Conservation (phyloP, 768 basidiomycete genomes). For the Tricholoma hemisulphureum region DNA sequence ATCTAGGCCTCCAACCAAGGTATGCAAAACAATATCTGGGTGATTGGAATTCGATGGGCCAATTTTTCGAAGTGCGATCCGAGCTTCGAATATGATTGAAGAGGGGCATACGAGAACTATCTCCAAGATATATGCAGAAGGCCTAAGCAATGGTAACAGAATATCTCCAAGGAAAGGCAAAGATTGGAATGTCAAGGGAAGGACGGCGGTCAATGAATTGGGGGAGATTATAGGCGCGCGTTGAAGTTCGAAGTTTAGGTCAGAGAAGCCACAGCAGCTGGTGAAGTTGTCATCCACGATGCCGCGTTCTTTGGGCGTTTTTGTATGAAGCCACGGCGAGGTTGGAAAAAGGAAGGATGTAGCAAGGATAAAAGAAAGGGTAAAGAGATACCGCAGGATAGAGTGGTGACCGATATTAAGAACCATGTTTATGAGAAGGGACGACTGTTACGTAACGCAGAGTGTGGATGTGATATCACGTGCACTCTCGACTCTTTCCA, state of each 20-base stretch:
- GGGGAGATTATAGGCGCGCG: slow-evolving; percentile 11
- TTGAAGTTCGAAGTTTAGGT: background rate
- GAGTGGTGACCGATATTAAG: background rate
- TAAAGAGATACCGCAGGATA: background rate
- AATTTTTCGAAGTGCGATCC: slow-evolving; percentile 32
- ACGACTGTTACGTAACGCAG: background rate
- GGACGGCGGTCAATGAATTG: slow-evolving; percentile 44
- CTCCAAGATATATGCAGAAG: slow-evolving; percentile 37
- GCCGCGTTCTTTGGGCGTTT: background rate
- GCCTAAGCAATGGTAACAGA: slow-evolving; percentile 39
- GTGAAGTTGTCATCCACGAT: background rate
- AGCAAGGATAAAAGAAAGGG: background rate
- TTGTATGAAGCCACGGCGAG: background rate
- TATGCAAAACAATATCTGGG: slow-evolving; percentile 43
- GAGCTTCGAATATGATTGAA: slow-evolving; percentile 31
- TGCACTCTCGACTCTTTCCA: background rate
- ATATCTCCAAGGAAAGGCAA: slow-evolving; percentile 31
- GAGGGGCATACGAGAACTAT: slow-evolving; percentile 49
- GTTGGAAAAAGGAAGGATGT: background rate
- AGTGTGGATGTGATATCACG: background rate
- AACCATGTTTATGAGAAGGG: background rate
- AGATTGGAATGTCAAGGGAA: slow-evolving; percentile 44
- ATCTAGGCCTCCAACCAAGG: slow-evolving; percentile 24
- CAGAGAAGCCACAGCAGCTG: background rate
- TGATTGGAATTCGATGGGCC: slow-evolving; percentile 32